Evolutionary conservation across 228 moss, liverwort and hornwort genomes (phyloP), one percentile per base, ranked within the genome.

Genomic region (Sphagnum magellanicum): DNA sequence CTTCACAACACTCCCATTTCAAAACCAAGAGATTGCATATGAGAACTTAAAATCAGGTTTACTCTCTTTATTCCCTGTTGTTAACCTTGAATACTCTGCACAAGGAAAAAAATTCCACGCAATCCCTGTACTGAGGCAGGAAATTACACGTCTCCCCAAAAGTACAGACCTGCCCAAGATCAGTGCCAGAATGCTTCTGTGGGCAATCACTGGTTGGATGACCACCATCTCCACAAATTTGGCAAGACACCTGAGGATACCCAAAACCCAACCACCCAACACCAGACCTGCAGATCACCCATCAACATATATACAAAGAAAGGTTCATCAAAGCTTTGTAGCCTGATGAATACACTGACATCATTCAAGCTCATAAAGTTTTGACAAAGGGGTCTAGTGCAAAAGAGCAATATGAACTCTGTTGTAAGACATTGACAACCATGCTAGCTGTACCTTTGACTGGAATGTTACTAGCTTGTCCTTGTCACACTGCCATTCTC

Each of bases 401-500:
- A 16, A 16, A 47, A 63, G 7, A 10, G 16, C 48, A 9, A 63
- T 9, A 10, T 9, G 8, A 65, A 14, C n/a, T 16, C 11, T 47
- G 50, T 32, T 32, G 32, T 32, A 32, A 11, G 59, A 32, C 32
- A 2, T 32, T 32, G 32, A 32, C 32, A 32, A 32, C 3, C 2
- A 32, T 32, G 32, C 32, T 32, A 32, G 32, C 9, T 63, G 52
- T 66, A 93, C 93, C 87, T 93, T 90, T 11, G 90, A 84, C 59
- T 89, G 91, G 58, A 89, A 91, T 50, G 86, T 83, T 7, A 74
- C 69, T 17, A 89, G 65, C 51, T 84, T 86, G 67, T 90, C 89
- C 69, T 86, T 91, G 57, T 84, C 74, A 63, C 94, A 94, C 65
- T 84, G 82, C 94, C 94, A 94, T 57, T 94, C 89, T 70, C 81